phyloP scores from a whole-genome alignment of 2,329 filamentous ascomycete genomes.

The Plenodomus tracheiphilus region DNA sequence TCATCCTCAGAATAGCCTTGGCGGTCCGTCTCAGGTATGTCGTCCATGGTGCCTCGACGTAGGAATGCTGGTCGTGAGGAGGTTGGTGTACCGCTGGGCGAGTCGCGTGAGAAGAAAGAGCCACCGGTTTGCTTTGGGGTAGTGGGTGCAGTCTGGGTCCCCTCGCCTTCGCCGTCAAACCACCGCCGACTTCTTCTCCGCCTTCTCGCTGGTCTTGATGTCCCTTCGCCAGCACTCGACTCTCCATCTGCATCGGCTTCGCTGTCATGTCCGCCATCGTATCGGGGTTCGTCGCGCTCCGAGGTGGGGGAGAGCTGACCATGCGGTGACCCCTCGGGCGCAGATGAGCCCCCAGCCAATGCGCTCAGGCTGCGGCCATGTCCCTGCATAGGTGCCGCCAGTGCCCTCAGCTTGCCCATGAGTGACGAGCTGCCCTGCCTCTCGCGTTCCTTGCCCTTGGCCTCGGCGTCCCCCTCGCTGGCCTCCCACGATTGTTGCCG shows the following conservation, averaged over 20 bases:
- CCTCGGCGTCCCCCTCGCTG: slow-evolving; percentile 50
- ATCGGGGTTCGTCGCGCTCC: slow-evolving; percentile 51
- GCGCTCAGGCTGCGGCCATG: slow-evolving; percentile 57
- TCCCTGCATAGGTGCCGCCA: slow-evolving; percentile 61
- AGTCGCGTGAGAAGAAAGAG: slow-evolving; percentile 53
- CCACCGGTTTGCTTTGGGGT: slow-evolving; percentile 62
- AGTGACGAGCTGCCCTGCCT: slow-evolving; percentile 62
- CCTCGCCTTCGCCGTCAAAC: slow-evolving; percentile 53
- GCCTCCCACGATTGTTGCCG: slow-evolving; percentile 67
- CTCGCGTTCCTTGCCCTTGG: slow-evolving; percentile 60
- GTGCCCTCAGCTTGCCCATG: slow-evolving; percentile 76
- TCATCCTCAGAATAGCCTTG: slow-evolving; percentile 56
- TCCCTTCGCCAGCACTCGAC: slow-evolving; percentile 77
- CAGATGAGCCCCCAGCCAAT: slow-evolving; percentile 46
- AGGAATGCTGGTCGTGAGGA: slow-evolving; percentile 54
- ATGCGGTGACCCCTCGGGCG: slow-evolving; percentile 44
- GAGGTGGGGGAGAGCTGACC: slow-evolving; percentile 51
- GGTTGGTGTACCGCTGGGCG: slow-evolving; percentile 39
- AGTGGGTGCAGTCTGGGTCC: slow-evolving; percentile 65
- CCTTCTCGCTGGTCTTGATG: slow-evolving; percentile 50
- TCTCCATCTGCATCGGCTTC: slow-evolving; percentile 81
- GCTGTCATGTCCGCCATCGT: slow-evolving; percentile 67
- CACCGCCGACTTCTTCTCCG: slow-evolving; percentile 67
- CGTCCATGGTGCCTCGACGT: slow-evolving; percentile 53
- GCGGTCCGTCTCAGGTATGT: slow-evolving; percentile 52